phyloP scores from a whole-genome alignment of 441 rosid species.

The Erodium trifolium region DNA sequence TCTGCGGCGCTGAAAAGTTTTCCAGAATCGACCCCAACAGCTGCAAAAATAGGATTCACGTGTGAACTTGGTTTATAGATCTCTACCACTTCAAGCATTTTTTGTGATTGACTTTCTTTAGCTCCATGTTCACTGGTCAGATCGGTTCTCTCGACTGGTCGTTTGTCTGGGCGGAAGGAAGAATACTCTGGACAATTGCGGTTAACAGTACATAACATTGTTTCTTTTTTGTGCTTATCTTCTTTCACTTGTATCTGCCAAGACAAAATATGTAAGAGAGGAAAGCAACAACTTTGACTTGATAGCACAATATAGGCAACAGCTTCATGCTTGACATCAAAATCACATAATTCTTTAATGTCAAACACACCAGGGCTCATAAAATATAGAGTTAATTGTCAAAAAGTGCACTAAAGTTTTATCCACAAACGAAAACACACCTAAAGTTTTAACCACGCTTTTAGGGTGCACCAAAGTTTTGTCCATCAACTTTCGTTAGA shows the following conservation, averaged over 20 bases:
- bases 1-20: slow-evolving; percentile 65
- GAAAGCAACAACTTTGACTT: not conserved
- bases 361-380: too few species aligned
- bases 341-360: too few species aligned
- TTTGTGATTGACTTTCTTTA: slow-evolving; percentile 32
- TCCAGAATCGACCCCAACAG: slow-evolving; percentile 71
- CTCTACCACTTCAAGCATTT: slow-evolving; percentile 65
- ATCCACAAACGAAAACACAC: too few species aligned
- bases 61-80: slow-evolving; percentile 78
- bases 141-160: slow-evolving; percentile 41
- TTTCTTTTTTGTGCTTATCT: slow-evolving; percentile 87
- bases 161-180: slow-evolving; percentile 78
- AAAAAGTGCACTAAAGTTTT: too few species aligned
- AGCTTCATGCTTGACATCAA: too few species aligned
- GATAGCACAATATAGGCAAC: too few species aligned
- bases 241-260: slow-evolving; percentile 68
- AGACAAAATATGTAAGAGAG: slow-evolving; percentile 13
- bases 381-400: too few species aligned
- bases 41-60: slow-evolving; percentile 65
- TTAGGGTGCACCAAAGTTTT: too few species aligned
- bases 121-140: slow-evolving; percentile 34
- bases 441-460: too few species aligned
- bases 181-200: slow-evolving; percentile 54
- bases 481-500: too few species aligned
- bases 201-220: slow-evolving; percentile 48